Conservation (phyloP, 306 rosid species). For the Corylus heterophylla region DNA sequence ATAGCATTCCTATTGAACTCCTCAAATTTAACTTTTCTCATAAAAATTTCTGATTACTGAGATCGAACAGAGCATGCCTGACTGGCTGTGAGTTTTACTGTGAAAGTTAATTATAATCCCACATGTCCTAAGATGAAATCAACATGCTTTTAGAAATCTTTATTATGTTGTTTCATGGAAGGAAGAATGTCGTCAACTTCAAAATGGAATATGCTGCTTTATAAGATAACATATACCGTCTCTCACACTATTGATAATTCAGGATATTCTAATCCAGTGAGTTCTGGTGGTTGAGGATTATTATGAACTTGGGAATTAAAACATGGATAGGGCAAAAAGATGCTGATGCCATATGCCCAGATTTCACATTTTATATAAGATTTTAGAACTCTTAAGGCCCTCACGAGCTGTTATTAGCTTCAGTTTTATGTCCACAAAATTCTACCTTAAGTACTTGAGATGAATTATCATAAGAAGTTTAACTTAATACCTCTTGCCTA, state of each 20-base stretch:
- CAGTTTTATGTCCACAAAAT: background rate
- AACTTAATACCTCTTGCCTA: background rate
- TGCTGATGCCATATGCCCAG: background rate
- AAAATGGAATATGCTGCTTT: background rate
- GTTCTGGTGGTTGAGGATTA: background rate
- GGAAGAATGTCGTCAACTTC: background rate
- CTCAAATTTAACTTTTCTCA: too few species aligned
- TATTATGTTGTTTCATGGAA: background rate
- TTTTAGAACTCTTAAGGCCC: background rate
- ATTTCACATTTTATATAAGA: background rate
- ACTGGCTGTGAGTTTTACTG: background rate
- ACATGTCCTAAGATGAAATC: background rate
- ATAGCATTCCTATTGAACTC: background rate
- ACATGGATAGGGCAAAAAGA: background rate
- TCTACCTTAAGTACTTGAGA: background rate
- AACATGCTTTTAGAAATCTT: slow-evolving; percentile 2
- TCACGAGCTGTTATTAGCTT: background rate
- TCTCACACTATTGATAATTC: background rate
- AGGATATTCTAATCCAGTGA: background rate
- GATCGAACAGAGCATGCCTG: background rate
- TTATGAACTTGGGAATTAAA: background rate
- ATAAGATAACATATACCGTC: background rate
- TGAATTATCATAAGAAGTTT: background rate
- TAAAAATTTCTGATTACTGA: background rate
- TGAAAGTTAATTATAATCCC: background rate